These are phyloP conservation scores for Persicaria maculosa DNA, from an alignment of 148 eudicot genomes.

Conservation along the genomic window DNA sequence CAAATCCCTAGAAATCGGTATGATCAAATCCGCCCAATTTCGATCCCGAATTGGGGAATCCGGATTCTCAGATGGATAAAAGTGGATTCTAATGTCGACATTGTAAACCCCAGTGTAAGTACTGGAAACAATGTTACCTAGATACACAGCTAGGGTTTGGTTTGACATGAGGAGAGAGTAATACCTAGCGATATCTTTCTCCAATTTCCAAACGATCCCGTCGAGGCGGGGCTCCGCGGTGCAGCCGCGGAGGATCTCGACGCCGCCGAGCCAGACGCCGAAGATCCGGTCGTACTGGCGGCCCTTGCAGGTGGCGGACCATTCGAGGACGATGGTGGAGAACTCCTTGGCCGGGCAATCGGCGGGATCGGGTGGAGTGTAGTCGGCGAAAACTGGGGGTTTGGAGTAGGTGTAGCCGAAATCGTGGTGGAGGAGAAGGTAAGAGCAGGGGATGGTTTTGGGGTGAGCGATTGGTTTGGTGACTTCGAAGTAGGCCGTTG, in stretches of 20 bases:
- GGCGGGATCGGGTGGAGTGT: constrained; percentile 53
- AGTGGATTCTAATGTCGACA: constrained; percentile 55
- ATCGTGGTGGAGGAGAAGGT: constrained; percentile 52
- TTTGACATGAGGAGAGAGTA: constrained; percentile 40
- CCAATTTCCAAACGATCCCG: constrained; percentile 72
- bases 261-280: constrained; percentile 86
- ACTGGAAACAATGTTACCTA: constrained; percentile 58
- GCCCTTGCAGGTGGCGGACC: constrained; percentile 66
- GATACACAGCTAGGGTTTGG: constrained; percentile 63
- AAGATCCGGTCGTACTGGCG: constrained; percentile 81
- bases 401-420: constrained; percentile 60
- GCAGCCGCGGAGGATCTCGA: constrained; percentile 85
- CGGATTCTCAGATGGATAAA: constrained; percentile 35
- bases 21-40: constrained; percentile 57
- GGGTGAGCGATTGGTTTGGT: constrained; percentile 50
- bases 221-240: constrained; percentile 72
- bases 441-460: constrained; percentile 49
- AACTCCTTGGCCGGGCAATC: constrained; percentile 36
- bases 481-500: constrained; percentile 59
- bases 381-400: constrained; percentile 46
- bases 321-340: constrained; percentile 50
- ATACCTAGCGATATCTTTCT: constrained; percentile 73
- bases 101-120: constrained; percentile 87
- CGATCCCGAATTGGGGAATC: constrained; percentile 3
- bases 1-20: constrained; percentile 64